These are phyloP conservation scores for Acephala macrosclerotiorum DNA, from an alignment of 2,329 filamentous ascomycete genomes.

Conservation along the genomic window DNA sequence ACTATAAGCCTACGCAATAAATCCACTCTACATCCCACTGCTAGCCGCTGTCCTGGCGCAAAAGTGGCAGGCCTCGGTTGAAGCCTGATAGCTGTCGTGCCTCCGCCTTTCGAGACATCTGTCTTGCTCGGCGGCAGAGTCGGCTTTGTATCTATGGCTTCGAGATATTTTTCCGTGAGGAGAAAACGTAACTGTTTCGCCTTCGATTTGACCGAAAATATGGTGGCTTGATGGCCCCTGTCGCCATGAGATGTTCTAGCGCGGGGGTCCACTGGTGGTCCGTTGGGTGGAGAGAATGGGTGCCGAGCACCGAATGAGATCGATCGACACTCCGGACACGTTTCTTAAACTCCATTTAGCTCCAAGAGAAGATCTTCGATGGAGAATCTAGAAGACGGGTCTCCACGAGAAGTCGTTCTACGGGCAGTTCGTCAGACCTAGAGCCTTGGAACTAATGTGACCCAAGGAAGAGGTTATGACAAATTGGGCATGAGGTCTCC, in stretches of 20 bases:
- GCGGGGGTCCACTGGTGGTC: too few relatives aligned
- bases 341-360: not conserved
- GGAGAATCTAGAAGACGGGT: not conserved
- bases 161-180: not conserved
- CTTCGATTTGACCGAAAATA: too few relatives aligned
- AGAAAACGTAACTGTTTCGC: not conserved
- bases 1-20: not conserved
- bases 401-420: not conserved
- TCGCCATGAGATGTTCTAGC: too few relatives aligned
- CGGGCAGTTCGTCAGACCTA: not conserved
- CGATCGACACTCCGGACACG: not conserved
- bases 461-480: too few relatives aligned
- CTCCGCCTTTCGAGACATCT: not conserved
- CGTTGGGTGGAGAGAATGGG: too few relatives aligned
- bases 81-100: not conserved
- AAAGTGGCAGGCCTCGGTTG: not conserved
- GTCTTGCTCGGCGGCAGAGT: not conserved
- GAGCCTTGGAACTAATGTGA: not conserved
- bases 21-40: not conserved
- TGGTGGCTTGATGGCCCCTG: too few relatives aligned
- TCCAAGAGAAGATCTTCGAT: not conserved
- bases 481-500: not conserved
- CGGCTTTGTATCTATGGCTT: not conserved
- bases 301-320: not conserved
- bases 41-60: not conserved